phyloP scores from a whole-genome alignment of 192 early-diverging fungal species.

The Martensiomyces pterosporus region DNA sequence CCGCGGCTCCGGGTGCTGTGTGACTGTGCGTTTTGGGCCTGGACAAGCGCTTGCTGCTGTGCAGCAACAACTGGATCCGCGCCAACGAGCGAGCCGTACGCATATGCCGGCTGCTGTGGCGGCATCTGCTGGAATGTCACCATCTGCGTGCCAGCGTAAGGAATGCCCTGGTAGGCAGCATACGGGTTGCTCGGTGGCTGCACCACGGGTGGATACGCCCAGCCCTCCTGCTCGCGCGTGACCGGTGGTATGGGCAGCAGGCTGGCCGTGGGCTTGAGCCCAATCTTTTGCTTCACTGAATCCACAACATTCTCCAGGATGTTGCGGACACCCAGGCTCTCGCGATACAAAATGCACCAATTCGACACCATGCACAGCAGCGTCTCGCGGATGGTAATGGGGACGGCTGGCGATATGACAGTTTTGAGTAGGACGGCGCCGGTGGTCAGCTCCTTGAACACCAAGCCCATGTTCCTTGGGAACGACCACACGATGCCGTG shows the following conservation, averaged over 20 bases:
- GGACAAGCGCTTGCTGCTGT: neutral
- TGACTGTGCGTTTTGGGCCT: neutral
- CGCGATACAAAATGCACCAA: constrained; percentile 36
- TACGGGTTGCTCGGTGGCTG: neutral
- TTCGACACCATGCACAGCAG: constrained; percentile 46
- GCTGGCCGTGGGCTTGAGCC: constrained; percentile 15
- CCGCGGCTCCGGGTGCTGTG: constrained; percentile 2
- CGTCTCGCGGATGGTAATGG: constrained; percentile 39
- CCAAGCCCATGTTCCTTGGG: constrained; percentile 27
- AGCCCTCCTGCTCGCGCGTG: constrained; percentile 18
- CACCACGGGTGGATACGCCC: constrained; percentile 3
- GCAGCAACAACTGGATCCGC: neutral
- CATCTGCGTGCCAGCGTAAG: no score
- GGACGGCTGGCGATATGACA: constrained; percentile 20
- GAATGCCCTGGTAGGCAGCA: no score
- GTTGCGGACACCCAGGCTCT: constrained; percentile 19
- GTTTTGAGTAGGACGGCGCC: constrained; percentile 15
- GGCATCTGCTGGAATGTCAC: neutral
- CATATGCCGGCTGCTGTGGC: neutral
- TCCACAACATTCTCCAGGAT: constrained; percentile 41
- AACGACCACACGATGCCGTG: constrained; percentile 45
- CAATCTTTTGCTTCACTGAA: constrained; percentile 18
- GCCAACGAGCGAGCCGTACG: neutral
- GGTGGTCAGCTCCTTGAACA: constrained; percentile 28
- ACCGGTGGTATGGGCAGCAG: constrained; percentile 30